phyloP scores from a whole-genome alignment of 1,139 yeast genomes.

The Kodamaea alishanica region DNA sequence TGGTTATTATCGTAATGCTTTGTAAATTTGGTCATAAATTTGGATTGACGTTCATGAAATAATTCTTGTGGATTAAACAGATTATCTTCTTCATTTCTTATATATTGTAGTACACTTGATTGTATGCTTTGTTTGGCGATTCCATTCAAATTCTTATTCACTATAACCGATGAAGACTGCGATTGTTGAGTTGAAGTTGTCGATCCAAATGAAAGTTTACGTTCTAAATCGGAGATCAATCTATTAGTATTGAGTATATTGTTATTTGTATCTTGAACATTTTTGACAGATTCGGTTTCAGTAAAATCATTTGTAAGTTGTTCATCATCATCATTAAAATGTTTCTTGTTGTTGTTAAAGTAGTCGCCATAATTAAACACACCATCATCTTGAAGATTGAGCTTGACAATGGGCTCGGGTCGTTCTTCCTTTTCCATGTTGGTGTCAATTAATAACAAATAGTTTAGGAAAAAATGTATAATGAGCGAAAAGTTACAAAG shows the following conservation, averaged over 20 bases:
- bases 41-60: constrained; percentile 34
- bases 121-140: constrained; percentile 30
- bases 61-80: constrained; percentile 34
- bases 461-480: too few relatives aligned
- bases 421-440: too few relatives aligned
- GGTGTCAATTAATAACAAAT: too few relatives aligned
- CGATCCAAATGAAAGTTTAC: constrained; percentile 29
- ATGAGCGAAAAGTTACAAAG: too few relatives aligned
- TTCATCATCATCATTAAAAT: background rate
- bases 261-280: background rate
- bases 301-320: background rate
- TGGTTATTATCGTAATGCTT: constrained; percentile 20
- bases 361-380: constrained; percentile 5
- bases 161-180: constrained; percentile 28
- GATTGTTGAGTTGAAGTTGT: constrained; percentile 28
- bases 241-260: constrained; percentile 24
- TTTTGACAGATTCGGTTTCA: background rate
- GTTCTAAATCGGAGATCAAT: constrained; percentile 29
- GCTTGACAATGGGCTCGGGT: constrained; percentile 2
- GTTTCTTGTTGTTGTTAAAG: constrained; percentile 5
- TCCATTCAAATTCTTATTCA: constrained; percentile 26
- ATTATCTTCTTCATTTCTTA: constrained; percentile 21
- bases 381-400: constrained; percentile 6
- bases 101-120: constrained; percentile 30
- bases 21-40: constrained; percentile 29